A percentile compares a stretch with the other conserved stretches of the same genome.
phyloP scores from a whole-genome alignment of 179 eudicot species.

The Spergularia azorica region DNA sequence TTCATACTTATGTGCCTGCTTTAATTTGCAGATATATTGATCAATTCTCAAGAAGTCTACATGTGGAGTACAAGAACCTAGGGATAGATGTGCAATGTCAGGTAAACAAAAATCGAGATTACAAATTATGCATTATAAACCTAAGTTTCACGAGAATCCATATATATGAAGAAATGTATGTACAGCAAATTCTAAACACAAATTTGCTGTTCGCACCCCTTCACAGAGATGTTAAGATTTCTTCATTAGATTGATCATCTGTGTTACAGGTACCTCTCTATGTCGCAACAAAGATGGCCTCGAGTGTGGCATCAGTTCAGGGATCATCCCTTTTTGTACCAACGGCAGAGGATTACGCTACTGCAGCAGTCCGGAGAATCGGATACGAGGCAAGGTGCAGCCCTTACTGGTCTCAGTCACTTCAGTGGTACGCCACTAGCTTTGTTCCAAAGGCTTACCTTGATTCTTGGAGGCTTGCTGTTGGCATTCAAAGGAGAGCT shows the following conservation, averaged over 20 bases:
- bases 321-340: constrained; percentile 55
- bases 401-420: constrained; percentile 63
- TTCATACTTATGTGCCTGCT: background rate
- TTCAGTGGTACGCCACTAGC: constrained; percentile 51
- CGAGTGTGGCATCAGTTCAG: constrained; percentile 41
- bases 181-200: background rate
- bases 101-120: constrained; percentile 30
- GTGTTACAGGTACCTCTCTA: constrained; percentile 55
- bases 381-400: constrained; percentile 53
- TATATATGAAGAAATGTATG: background rate
- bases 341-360: constrained; percentile 45
- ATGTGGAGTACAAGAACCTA: constrained; percentile 54
- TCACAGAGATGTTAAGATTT: background rate
- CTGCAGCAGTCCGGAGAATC: constrained; percentile 40
- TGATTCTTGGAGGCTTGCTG: constrained; percentile 56
- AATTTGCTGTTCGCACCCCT: background rate
- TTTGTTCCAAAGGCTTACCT: constrained; percentile 42
- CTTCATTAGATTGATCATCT: background rate
- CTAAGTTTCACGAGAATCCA: background rate
- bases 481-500: constrained; percentile 38
- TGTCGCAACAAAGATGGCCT: constrained; percentile 60
- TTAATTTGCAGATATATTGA: constrained; percentile 46
- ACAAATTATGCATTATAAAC: background rate
- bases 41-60: constrained; percentile 52
- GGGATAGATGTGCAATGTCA: constrained; percentile 80